These are phyloP conservation scores for Stephania yunnanensis DNA, from an alignment of 164 flowering plant species.

Conservation along the genomic window DNA sequence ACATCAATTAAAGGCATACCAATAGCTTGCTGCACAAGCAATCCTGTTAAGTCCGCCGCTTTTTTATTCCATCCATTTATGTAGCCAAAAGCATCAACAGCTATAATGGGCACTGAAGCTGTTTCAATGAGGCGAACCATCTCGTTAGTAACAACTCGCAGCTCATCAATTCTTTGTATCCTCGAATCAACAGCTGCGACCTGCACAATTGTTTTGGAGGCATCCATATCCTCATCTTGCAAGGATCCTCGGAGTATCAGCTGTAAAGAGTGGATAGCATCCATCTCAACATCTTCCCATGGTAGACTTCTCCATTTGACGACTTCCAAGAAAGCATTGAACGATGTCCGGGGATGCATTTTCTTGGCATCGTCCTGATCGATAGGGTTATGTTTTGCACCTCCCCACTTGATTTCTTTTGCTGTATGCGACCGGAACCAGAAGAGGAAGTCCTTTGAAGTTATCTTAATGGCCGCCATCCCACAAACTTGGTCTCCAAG, in stretches of 20 bases:
- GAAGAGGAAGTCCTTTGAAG: conserved; percentile 55
- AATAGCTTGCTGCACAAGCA: conserved; percentile 49
- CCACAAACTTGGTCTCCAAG: conserved; percentile 76
- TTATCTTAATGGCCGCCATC: conserved; percentile 59
- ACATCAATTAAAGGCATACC: conserved; percentile 48
- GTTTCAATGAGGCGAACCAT: conserved; percentile 84
- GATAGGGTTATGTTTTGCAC: conserved; percentile 67
- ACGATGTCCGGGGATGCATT: conserved; percentile 88
- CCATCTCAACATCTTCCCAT: conserved; percentile 89
- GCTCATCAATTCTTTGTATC: conserved; percentile 41
- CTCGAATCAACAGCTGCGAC: conserved; percentile 36
- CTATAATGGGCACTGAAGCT: conserved; percentile 71
- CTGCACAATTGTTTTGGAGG: conserved; percentile 38
- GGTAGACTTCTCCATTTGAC: conserved; percentile 64
- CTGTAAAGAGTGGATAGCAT: conserved; percentile 85
- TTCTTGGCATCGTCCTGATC: conserved; percentile 62
- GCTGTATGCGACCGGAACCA: conserved; percentile 81
- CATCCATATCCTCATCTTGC: conserved; percentile 38
- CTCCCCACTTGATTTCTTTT: conserved; percentile 81
- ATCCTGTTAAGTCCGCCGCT: conserved; percentile 61
- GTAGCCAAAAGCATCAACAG: conserved; percentile 52
- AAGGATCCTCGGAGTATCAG: conserved; percentile 64
- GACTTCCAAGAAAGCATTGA: conserved; percentile 80
- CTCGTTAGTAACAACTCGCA: conserved; percentile 50
- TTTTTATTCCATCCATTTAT: conserved; percentile 81